Percentiles rank a stretch among this genome's conserved stretches.
Evolutionary conservation across 257 asterid genomes (phyloP).

Genomic region (Capsicum baccatum): DNA sequence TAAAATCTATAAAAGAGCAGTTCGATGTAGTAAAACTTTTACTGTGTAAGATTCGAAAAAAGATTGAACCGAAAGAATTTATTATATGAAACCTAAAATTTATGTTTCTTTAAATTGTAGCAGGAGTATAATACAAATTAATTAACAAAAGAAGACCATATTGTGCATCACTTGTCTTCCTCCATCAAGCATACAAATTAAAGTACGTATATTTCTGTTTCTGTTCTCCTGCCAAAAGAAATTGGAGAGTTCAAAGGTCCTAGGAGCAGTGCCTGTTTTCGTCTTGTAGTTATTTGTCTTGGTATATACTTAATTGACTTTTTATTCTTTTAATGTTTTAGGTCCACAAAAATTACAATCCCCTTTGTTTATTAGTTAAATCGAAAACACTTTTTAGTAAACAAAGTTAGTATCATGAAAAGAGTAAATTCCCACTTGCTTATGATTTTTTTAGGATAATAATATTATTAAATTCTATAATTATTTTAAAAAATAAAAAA

Average conservation of each 20-base stretch:
- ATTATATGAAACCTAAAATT: too few relatives aligned
- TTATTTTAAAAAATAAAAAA: too few relatives aligned
- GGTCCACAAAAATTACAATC: background rate
- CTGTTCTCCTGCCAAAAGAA: background rate
- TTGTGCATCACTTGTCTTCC: conserved; percentile 5
- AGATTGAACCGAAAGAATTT: too few relatives aligned
- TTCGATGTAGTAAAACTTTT: too few relatives aligned
- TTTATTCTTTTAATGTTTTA: conserved; percentile 30
- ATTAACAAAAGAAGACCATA: background rate
- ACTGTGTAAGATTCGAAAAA: too few relatives aligned
- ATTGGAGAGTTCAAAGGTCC: conserved; percentile 41
- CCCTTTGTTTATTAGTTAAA: conserved; percentile 1
- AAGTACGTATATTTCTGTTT: conserved; percentile 30
- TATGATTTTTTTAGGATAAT: too few relatives aligned
- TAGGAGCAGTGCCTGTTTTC: conserved; percentile 38
- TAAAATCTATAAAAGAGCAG: too few relatives aligned
- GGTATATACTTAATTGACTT: conserved; percentile 37
- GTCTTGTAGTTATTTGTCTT: conserved; percentile 56
- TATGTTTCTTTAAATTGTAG: too few relatives aligned
- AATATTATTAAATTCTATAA: too few relatives aligned
- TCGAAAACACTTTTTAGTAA: background rate
- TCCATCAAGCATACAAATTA: conserved; percentile 31
- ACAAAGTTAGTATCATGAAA: background rate
- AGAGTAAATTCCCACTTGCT: too few relatives aligned
- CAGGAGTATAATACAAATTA: background rate